Evolutionary conservation across 2,329 filamentous ascomycete genomes (phyloP), one percentile per base, ranked within the genome.

Genomic region (Helminthosporium solani): DNA sequence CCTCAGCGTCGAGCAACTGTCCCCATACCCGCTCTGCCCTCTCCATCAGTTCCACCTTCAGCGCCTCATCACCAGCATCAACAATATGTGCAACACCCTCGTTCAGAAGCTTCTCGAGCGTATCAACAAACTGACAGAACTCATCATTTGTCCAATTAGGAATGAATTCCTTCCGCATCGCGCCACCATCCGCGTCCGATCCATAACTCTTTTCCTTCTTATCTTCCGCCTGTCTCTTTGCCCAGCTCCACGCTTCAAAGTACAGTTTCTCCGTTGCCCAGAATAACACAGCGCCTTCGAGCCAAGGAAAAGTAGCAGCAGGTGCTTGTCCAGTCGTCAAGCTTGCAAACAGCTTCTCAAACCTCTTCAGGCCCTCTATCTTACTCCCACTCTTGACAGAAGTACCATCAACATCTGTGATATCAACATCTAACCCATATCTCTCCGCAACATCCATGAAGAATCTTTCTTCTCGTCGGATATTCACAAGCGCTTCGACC

Each of bases 131-230:
- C 40, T 56, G 68, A 30, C 73, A 72, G 61, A 88, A 88, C 57
- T 83, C 80, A 2, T 63, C 54, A 51, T 79, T 82, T 35, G 80
- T 83, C 85, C 84, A 88, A 58, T 87, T 87, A 0, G 79, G 79
- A 46, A 88, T 87, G 52, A 88, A 85, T 59, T 81, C 78, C 40
- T 73, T 74, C 46, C 84, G 73, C 64, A 87, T 66, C 4, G 83
- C 84, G 0, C 85, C 84, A 0, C 83, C 83, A 61, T 87, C 85
- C 0, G 72, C 72, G 59, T 86, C 84, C n/a, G 64, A 58, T n/a
- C 53, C 45, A 38, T 52, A 57, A 2, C 31, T 33, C 11, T 16
- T 14, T 1, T 25, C 42, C n/a, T 21, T 20, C 2, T 25, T 27
- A 2, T 18, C 43, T 4, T 42, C 47, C 20, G 54, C 58, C 21